Evolutionary conservation across 2,329 filamentous ascomycete genomes (phyloP).

Genomic region (Penicillium sp.): DNA sequence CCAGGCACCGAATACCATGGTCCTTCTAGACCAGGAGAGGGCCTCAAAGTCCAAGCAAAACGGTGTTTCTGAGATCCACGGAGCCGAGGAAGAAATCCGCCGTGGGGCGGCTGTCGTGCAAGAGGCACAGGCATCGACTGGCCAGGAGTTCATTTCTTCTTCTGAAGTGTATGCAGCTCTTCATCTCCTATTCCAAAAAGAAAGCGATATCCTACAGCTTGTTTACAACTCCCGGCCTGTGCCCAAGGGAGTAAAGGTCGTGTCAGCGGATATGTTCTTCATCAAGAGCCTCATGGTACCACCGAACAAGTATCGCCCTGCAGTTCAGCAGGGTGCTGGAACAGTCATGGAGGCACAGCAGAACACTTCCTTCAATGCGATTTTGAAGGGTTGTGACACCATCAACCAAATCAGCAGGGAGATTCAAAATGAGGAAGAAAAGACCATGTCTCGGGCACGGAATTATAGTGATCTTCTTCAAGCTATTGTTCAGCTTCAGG

Average conservation of each 20-base stretch:
- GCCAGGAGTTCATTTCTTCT: constrained; percentile 75
- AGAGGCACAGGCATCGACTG: constrained; percentile 36
- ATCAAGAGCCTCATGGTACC: constrained; percentile 81
- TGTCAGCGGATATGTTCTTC: constrained; percentile 93
- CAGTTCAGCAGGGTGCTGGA: constrained; percentile 75
- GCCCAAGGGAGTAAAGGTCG: constrained; percentile 56
- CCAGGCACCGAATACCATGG: constrained; percentile 68
- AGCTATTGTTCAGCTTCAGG: constrained; percentile 80
- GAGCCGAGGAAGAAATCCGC: constrained; percentile 60
- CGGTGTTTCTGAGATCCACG: constrained; percentile 50
- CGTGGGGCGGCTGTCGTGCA: constrained; percentile 47
- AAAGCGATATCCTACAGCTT: constrained; percentile 78
- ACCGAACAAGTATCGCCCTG: constrained; percentile 86
- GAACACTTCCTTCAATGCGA: constrained; percentile 82
- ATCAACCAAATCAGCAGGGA: constrained; percentile 74
- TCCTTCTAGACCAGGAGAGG: constrained; percentile 55
- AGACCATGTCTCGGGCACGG: constrained; percentile 51
- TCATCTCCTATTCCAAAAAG: constrained; percentile 77
- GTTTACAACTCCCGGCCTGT: constrained; percentile 75
- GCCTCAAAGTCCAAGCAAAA: constrained; percentile 37
- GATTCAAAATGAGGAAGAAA: constrained; percentile 53
- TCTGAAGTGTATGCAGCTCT: constrained; percentile 81
- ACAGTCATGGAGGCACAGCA: constrained; percentile 85
- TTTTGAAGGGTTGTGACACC: constrained; percentile 71
- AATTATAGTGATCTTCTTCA: constrained; percentile 76